A percentile compares a stretch with the other conserved stretches of the same genome.
These are phyloP conservation scores for Volvox reticuliferus DNA, from an alignment of 139 green algal genomes.

Conservation along the genomic window DNA sequence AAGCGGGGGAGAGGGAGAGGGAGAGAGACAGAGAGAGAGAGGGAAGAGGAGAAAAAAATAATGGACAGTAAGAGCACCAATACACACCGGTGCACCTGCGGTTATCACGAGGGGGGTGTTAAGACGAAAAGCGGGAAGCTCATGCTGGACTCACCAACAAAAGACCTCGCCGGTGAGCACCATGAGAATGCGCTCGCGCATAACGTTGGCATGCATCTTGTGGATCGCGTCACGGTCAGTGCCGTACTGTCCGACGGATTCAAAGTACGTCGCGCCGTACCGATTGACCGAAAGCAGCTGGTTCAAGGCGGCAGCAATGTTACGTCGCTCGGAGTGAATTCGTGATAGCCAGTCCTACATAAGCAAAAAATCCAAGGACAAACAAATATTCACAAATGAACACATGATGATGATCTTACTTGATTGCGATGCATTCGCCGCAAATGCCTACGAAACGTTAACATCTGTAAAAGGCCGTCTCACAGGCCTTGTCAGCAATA, in stretches of 20 bases:
- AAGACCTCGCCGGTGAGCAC: slow-evolving; percentile 29
- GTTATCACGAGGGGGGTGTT: background rate
- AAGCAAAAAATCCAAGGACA: no score
- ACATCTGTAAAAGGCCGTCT: no score
- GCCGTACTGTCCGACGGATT: background rate
- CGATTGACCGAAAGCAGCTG: slow-evolving; percentile 4
- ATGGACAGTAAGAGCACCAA: background rate
- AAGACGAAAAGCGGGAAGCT: background rate
- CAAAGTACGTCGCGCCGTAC: slow-evolving; percentile 27
- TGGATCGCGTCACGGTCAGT: slow-evolving; percentile 26
- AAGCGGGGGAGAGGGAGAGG: background rate
- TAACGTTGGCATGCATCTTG: slow-evolving; percentile 30
- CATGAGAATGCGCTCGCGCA: slow-evolving; percentile 21
- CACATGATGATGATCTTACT: no score
- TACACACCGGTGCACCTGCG: background rate
- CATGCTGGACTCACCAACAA: slow-evolving; percentile 27
- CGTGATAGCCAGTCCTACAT: slow-evolving; percentile 34
- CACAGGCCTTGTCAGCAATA: no score
- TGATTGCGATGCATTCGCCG: no score
- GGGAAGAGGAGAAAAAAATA: background rate
- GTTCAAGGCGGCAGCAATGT: background rate
- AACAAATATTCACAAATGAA: no score
- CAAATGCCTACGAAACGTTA: no score
- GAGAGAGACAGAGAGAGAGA: background rate
- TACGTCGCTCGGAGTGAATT: background rate